These are phyloP conservation scores for Leccinum obscurum DNA, from an alignment of 768 basidiomycete genomes.

Conservation along the genomic window DNA sequence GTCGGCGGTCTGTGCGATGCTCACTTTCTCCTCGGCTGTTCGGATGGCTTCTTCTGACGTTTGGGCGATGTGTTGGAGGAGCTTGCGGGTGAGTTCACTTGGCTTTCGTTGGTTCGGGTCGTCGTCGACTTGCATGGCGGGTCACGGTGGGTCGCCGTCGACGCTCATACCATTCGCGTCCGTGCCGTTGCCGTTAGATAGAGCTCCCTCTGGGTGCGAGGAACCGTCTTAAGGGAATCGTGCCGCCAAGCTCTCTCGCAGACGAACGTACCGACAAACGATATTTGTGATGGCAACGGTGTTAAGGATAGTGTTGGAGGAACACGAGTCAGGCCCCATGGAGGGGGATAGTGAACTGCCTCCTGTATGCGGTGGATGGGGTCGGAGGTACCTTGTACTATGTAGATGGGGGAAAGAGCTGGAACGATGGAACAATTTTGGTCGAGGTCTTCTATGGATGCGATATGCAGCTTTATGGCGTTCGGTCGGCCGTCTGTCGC, in stretches of 20 bases:
- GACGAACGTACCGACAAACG: conserved; percentile 47
- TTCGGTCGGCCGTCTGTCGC: no score
- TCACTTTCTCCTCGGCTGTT: conserved; percentile 76
- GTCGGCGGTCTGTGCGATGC: conserved; percentile 66
- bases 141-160: conserved; percentile 8
- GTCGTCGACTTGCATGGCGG: conserved; percentile 12
- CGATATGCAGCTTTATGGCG: no score
- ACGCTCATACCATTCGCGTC: background rate
- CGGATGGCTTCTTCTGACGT: conserved; percentile 60
- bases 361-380: no score
- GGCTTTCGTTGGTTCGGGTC: conserved; percentile 17
- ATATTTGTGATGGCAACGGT: no score
- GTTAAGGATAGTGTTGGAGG: no score
- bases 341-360: no score
- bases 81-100: conserved; percentile 44
- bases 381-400: no score
- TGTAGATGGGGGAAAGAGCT: no score
- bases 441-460: no score
- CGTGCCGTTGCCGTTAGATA: background rate
- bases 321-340: no score
- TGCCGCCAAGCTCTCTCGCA: conserved; percentile 33
- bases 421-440: no score
- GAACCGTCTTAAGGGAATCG: background rate
- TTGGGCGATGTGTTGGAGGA: conserved; percentile 59
- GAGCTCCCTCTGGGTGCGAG: background rate